Base-by-base conservation (phyloP, 2,329 filamentous ascomycete genomes). In the Pseudocercospora eumusae region DNA sequence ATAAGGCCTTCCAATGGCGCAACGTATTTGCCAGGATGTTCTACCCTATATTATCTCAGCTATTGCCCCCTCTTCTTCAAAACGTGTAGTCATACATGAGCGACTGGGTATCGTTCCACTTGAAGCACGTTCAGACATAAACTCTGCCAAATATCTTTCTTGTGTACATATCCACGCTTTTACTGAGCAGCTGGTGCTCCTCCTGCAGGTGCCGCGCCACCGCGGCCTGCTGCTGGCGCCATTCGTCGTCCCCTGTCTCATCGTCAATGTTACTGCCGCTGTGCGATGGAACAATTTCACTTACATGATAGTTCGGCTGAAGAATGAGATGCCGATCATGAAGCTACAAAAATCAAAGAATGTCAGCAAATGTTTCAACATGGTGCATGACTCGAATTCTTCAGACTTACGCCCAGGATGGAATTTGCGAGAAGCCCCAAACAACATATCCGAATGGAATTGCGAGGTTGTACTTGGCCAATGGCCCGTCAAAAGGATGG, bases 281-380 rank as follows among this genome's bases (percentile, higher is more conserved):
- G 27, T 36, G 1, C 9, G 1, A 11, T 59, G n/a, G 47, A 4
- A 1, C 18, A 59, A 21, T 1, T 11, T 20, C 4, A 54, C 88
- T 84, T 80, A 92, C 90, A 93, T 92, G 76, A 93, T 84, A 61
- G 81, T 84, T 73, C 90, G 84, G 82, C 87, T 91, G 66, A 89
- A 72, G 74, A 93, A 86, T 57, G 88, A 90, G 69, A 93, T 82
- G 54, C 85, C 74, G 68, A 93, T 82, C 90, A 93, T 93, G 73
- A 92, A 87, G 13, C 36, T 40, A 40, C 36, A n/a, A 18, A n/a
- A 40, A 5, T 40, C 15, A 18, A 40, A 40, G n/a, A 18, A 18
- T 18, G 36, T 40, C 15, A 40, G 36, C 7, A 40, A n/a, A 40
- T 40, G 36, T 18, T 1, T 36, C 33, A 36, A 6, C 15, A 40